Base-by-base conservation (phyloP, 129 eudicot species). In the Logfia minima region DNA sequence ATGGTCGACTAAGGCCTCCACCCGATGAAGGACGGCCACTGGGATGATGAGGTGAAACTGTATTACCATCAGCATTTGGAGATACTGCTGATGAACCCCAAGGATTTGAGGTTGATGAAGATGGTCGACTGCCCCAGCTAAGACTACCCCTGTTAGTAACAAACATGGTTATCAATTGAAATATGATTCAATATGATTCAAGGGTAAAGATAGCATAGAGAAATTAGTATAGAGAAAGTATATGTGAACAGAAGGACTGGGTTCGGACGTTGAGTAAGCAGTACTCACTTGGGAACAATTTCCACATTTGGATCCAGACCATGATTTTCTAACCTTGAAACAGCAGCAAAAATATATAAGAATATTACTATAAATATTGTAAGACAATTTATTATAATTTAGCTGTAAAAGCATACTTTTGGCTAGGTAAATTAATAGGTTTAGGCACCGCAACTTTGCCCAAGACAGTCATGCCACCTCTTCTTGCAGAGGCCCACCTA, bases 401-500 rank as follows among this genome's bases (percentile, higher is more conserved):
- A 28, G 74, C 55, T 37, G 51, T 66, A 70, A 78, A 76, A 43
- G 53, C 64, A 29, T 86, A 92, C 99, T 86, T 84, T 80, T 95
- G 99, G 86, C 99, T 95, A 65, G 99, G 99, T 84, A 95, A 85
- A 89, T 95, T 95, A 53, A 95, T 63, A 72, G 99, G 99, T 82
- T 95, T 95, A 41, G 99, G 99, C 73, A 88, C 99, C 68, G 93
- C 94, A 80, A 95, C 97, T 87, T 95, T 95, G 53, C 99, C 96
- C 85, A 95, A 83, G 37, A 89, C 94, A 66, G 91, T 92, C 99
- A 91, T 95, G 83, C 96, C 92, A 65, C 96, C 89, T 82, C 96
- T 91, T 88, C 99, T 92, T 84, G 97, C 83, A 81, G 92, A 72
- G 72, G 87, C 92, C 96, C 94, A 86, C 84, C 98, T 92, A 66